These are phyloP conservation scores for Dentipellis sp. DNA, from an alignment of 768 basidiomycete genomes.

Conservation along the genomic window DNA sequence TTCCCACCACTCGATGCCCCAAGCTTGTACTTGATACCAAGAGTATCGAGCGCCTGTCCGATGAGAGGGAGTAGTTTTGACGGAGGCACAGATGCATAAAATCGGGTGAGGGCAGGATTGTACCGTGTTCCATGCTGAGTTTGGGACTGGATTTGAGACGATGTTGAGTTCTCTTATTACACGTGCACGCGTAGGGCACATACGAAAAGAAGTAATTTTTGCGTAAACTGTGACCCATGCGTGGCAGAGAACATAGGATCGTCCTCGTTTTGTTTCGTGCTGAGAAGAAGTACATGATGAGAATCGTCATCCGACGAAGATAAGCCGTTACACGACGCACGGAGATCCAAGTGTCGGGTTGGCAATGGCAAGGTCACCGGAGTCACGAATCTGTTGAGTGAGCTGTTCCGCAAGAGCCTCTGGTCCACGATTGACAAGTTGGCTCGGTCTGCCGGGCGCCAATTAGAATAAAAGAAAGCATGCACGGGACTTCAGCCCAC, in stretches of 20 bases:
- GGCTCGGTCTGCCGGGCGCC: conserved; percentile 45
- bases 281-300: conserved; percentile 4
- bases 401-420: conserved; percentile 59
- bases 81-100: conserved; percentile 59
- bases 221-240: conserved; percentile 66
- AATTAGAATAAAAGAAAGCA: background rate
- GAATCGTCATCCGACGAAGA: background rate
- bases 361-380: conserved; percentile 70
- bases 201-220: conserved; percentile 75
- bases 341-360: conserved; percentile 37
- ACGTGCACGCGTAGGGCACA: conserved; percentile 20
- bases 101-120: conserved; percentile 69
- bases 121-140: conserved; percentile 69
- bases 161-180: no score
- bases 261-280: conserved; percentile 49
- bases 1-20: conserved; percentile 17
- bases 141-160: conserved; percentile 51
- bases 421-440: conserved; percentile 45
- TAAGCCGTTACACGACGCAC: conserved; percentile 20
- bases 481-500: conserved; percentile 26
- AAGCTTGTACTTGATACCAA: conserved; percentile 42
- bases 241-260: conserved; percentile 48
- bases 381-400: conserved; percentile 53
- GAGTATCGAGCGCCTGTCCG: conserved; percentile 38
- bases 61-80: conserved; percentile 43